These are phyloP conservation scores for Cryptomeria japonica DNA, from an alignment of 75 land plant genomes.

Conservation along the genomic window DNA sequence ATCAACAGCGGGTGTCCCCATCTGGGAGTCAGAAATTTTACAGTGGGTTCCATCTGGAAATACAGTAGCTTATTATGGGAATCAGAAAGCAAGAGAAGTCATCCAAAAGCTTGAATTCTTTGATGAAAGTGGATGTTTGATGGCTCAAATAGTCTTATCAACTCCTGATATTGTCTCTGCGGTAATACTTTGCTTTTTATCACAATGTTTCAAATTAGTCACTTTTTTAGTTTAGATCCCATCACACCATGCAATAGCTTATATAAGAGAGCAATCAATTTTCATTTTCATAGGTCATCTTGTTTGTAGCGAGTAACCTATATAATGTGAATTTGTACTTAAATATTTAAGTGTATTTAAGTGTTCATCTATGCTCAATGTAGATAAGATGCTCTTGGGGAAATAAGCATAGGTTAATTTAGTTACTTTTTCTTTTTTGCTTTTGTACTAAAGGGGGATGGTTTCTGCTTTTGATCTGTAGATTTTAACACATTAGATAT, in stretches of 20 bases:
- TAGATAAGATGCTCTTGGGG: background rate
- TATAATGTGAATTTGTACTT: background rate
- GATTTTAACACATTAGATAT: background rate
- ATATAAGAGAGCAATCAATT: background rate
- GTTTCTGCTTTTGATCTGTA: background rate
- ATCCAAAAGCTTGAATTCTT: conserved; percentile 67
- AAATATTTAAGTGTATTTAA: background rate
- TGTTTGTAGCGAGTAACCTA: background rate
- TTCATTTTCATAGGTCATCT: background rate
- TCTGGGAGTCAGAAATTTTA: conserved; percentile 60
- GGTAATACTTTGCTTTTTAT: conserved; percentile 26
- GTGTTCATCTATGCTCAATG: background rate
- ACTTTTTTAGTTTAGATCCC: background rate
- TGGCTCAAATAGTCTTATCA: conserved; percentile 65
- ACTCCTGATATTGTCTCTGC: conserved; percentile 46
- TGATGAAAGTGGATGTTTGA: conserved; percentile 40
- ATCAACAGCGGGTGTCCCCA: conserved; percentile 18
- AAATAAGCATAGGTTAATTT: background rate
- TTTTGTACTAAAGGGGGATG: background rate
- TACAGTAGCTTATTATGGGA: conserved; percentile 57
- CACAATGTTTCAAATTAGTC: background rate
- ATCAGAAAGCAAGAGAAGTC: conserved; percentile 37
- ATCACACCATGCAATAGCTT: background rate
- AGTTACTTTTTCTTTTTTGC: background rate
- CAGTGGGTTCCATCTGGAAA: conserved; percentile 47